phyloP scores from a whole-genome alignment of 768 basidiomycete genomes.

The Leccinum disarticulatum region DNA sequence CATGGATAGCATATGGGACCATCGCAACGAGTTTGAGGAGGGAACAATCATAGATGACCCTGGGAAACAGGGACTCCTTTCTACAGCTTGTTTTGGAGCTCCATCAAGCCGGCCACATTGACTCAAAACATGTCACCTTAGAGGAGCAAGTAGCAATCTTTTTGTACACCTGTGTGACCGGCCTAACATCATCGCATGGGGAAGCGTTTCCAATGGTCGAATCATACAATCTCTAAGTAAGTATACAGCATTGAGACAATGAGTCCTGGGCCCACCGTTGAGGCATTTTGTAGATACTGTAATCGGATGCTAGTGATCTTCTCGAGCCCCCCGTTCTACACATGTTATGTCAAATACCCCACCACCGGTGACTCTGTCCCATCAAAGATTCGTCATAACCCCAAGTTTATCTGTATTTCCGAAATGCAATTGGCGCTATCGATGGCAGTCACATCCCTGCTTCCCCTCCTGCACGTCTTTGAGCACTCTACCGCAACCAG shows the following conservation, averaged over 20 bases:
- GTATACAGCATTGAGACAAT: not conserved
- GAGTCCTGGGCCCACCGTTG: not conserved
- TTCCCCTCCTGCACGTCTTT: not conserved
- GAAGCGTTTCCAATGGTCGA: not conserved
- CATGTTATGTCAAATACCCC: not conserved
- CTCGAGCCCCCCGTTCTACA: not conserved
- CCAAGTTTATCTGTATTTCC: not conserved
- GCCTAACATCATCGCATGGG: not conserved
- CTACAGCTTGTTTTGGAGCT: constrained; percentile 2
- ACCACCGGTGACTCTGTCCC: not conserved
- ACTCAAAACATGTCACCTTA: not conserved
- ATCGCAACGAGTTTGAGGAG: no score
- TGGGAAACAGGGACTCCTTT: constrained; percentile 26
- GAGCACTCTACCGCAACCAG: not conserved
- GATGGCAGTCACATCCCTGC: not conserved
- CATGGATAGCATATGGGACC: no score
- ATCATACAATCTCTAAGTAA: not conserved
- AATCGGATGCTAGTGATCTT: not conserved
- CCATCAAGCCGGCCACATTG: not conserved
- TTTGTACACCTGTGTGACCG: not conserved
- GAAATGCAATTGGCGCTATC: not conserved
- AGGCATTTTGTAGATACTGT: not conserved
- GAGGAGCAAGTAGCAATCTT: constrained; percentile 1
- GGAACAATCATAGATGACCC: no score
- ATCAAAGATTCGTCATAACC: not conserved